Percentiles rank a stretch among this genome's conserved stretches.
Evolutionary conservation across 305 asterid species (phyloP).

Genomic region (Fraxinus sp.): DNA sequence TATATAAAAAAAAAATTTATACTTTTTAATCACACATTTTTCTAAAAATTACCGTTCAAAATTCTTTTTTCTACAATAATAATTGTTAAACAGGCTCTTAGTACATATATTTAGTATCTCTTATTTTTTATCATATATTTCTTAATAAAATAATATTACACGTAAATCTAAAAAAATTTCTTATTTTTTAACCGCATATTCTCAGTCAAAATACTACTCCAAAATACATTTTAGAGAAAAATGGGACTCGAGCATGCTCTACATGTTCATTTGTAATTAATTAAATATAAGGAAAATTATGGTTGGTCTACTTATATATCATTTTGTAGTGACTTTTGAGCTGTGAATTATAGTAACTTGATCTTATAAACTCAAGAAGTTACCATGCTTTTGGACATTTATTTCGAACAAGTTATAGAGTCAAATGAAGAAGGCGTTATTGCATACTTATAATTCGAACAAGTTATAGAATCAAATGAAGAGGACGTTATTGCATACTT

Average conservation of each 20-base stretch:
- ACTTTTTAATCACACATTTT: too few relatives aligned
- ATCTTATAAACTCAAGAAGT: neutral
- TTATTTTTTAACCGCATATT: too few relatives aligned
- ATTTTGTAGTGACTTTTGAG: neutral
- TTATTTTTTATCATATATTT: too few relatives aligned
- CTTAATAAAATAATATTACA: too few relatives aligned
- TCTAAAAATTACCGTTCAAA: neutral
- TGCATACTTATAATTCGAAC: too few relatives aligned
- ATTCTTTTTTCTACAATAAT: neutral
- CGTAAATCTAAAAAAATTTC: too few relatives aligned
- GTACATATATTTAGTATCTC: neutral
- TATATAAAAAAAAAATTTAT: too few relatives aligned
- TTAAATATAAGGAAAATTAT: neutral
- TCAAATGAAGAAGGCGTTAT: neutral
- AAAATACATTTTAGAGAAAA: too few relatives aligned
- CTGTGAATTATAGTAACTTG: neutral
- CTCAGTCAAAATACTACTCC: too few relatives aligned
- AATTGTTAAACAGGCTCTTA: neutral
- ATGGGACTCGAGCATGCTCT: too few relatives aligned
- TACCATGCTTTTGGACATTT: neutral
- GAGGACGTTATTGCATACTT: neutral
- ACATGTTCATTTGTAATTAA: too few relatives aligned
- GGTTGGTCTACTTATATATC: neutral
- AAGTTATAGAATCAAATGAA: too few relatives aligned
- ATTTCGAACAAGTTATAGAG: neutral